Base-by-base conservation (phyloP, 352 stramenopile genomes). In the Phytophthora foliorum region DNA sequence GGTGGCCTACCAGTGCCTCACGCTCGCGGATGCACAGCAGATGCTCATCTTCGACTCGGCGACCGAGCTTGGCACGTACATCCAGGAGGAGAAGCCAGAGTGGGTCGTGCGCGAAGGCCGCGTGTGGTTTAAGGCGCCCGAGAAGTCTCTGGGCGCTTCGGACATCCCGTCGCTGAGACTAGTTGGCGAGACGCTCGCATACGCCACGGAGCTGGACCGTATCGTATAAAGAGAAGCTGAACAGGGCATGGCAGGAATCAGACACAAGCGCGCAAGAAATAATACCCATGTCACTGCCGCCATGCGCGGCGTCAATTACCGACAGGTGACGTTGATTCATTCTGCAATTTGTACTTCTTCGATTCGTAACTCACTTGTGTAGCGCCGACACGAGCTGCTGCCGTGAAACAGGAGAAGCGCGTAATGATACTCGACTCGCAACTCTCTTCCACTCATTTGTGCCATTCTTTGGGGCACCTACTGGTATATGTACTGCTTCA, bases 161-260 rank as follows among this genome's bases (percentile, higher is more conserved):
- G 95, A 99, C 74, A 98, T 99, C 72, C 95, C 96, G 29, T 98
- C 89, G 41, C 91, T 98, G 79, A 93, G 97, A 72, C 84, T 98
- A 51, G 97, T 98, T 46, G 81, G 90, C 21, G 96, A 99, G 78
- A 98, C 84, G 66, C 83, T 99, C 22, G 97, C 89, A 70, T 99
- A 98, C 81, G 97, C 97, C 29, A 98, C 95, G 31, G 97, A 99
- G 76, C 84, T 99, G 49, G 92, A 98, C 72, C 89, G 92, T 64
- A 98, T 98, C 66, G 92, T 98, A 53, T 97, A 94, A 24, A 69
- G 49, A 38, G 6, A 34, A 51, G 14, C 7, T 34, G 46, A 57
- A 41, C 25, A 61, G 41, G 44, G 17, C 31, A 51, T 10, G 44
- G n/a, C 17, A 56, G 19, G 6, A 11, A 54, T n/a, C 17, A 38